These are phyloP conservation scores for Erysimum pusillum DNA, from an alignment of 441 rosid species.

Conservation along the genomic window DNA sequence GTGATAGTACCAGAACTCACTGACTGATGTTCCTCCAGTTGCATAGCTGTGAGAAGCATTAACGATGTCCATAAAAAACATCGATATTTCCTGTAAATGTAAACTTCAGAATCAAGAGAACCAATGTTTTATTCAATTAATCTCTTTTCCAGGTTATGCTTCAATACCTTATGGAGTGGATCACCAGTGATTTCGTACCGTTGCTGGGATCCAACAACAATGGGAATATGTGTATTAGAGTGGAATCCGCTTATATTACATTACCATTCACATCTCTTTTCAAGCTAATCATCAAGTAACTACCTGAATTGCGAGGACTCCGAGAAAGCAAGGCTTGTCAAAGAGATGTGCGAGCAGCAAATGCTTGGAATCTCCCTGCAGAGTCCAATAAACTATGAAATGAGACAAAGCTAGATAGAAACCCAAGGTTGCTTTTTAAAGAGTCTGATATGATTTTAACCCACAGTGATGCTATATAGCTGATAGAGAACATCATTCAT, in stretches of 20 bases:
- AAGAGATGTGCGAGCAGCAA: constrained; percentile 89
- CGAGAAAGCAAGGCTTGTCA: constrained; percentile 98
- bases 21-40: constrained; percentile 86
- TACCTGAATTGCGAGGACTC: constrained; percentile 68
- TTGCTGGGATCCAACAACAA: constrained; percentile 88
- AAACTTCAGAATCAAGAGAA: constrained; percentile 35
- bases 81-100: constrained; percentile 67
- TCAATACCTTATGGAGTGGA: constrained; percentile 78
- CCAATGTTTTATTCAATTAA: constrained; percentile 3
- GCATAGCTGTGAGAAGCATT: constrained; percentile 91
- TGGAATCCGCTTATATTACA: constrained; percentile 78
- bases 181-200: constrained; percentile 94
- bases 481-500: constrained; percentile 75
- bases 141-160: not conserved
- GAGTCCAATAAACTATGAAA: constrained; percentile 25
- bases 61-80: constrained; percentile 85
- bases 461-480: constrained; percentile 58
- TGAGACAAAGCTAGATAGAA: constrained; percentile 24
- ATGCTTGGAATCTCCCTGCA: constrained; percentile 86
- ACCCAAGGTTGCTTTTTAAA: not conserved
- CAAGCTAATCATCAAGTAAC: constrained; percentile 23
- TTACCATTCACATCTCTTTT: not conserved
- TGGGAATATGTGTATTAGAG: constrained; percentile 87
- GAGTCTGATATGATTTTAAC: constrained; percentile 28
- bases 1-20: constrained; percentile 80